Base-by-base conservation (phyloP, 2,329 filamentous ascomycete species). In the Chaetomiaceae sp. region DNA sequence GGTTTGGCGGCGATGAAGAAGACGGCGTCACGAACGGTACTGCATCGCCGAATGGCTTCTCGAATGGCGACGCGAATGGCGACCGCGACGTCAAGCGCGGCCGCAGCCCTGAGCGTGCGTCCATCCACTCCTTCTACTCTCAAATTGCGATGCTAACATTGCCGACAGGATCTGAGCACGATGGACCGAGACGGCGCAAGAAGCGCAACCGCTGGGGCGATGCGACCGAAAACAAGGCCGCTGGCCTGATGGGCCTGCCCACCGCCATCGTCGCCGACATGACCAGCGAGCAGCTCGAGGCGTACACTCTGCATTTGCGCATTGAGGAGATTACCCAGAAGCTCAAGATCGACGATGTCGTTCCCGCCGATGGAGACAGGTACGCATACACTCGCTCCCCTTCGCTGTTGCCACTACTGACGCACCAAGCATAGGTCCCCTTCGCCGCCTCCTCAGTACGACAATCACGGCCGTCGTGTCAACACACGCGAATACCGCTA, bases 241-340 rank as follows among this genome's bases (percentile, higher is more conserved):
- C 94, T 54, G 94, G 94, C 61, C 80, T 99, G 58, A 97, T 99
- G 91, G 94, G 94, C 54, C 80, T 99, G 63, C 91, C 94, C 25
- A 99, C 94, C 15, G 90, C 92, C 67, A 97, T 99, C 71, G 85
- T 92, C 72, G 91, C 91, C 59, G 91, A 92, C 74, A 99, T 99
- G 91, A 99, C 94, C 52, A 92, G 87, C 68, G 94, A 99, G 74
- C 94, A 99, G 79, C 83, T 97, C 51, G 94, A 99, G 71, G 94
- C 94, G 19, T 99, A 99, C 71, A 94, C 91, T 20, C 78, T 97
- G 63, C 92, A 99, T 74, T 77, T 99, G 67, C 90, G 94, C 67
- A 97, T 99, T 68, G 92, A 99, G 72, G 94, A 99, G 74, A 99
- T 99, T 67, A 97, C 91, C 69, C 92, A 99, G 76, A 99, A 99